phyloP scores from a whole-genome alignment of 2,329 filamentous ascomycete genomes.

The Lecanicillium sp. region DNA sequence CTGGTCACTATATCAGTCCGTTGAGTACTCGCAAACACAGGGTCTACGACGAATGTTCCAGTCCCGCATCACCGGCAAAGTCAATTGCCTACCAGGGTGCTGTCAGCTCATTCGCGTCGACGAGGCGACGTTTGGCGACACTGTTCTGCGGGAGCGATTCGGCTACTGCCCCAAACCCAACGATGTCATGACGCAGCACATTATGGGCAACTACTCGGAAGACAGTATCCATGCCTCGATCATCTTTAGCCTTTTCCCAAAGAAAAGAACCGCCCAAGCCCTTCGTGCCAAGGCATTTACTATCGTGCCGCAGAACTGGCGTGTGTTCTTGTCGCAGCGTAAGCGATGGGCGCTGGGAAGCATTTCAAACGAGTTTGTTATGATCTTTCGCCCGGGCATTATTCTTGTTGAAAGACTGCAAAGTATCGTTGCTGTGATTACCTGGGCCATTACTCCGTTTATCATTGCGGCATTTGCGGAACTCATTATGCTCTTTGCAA shows the following conservation, averaged over 20 bases:
- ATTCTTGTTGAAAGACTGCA: conserved; percentile 34
- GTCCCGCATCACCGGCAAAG: conserved; percentile 38
- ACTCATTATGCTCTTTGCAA: conserved; percentile 25
- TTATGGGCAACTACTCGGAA: conserved; percentile 40
- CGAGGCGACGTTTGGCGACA: conserved; percentile 38
- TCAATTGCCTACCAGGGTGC: conserved; percentile 39
- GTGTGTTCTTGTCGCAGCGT: conserved; percentile 39
- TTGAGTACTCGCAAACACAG: conserved; percentile 40
- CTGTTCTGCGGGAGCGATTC: conserved; percentile 35
- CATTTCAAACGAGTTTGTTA: conserved; percentile 39
- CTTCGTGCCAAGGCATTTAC: conserved; percentile 38
- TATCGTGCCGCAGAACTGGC: conserved; percentile 34
- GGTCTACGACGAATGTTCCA: conserved; percentile 40
- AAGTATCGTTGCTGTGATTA: conserved; percentile 35
- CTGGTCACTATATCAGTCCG: conserved; percentile 38
- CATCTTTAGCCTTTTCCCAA: conserved; percentile 36
- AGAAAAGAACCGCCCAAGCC: conserved; percentile 36
- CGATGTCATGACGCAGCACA: conserved; percentile 38
- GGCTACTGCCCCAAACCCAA: conserved; percentile 40
- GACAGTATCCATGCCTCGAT: conserved; percentile 41
- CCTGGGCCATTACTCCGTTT: conserved; percentile 37
- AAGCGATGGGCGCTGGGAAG: conserved; percentile 40
- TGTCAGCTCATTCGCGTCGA: conserved; percentile 42
- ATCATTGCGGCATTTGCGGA: conserved; percentile 31
- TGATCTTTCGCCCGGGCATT: conserved; percentile 34